Evolutionary conservation across 768 basidiomycete species (phyloP).

Genomic region (Kwoniella botswanensis): DNA sequence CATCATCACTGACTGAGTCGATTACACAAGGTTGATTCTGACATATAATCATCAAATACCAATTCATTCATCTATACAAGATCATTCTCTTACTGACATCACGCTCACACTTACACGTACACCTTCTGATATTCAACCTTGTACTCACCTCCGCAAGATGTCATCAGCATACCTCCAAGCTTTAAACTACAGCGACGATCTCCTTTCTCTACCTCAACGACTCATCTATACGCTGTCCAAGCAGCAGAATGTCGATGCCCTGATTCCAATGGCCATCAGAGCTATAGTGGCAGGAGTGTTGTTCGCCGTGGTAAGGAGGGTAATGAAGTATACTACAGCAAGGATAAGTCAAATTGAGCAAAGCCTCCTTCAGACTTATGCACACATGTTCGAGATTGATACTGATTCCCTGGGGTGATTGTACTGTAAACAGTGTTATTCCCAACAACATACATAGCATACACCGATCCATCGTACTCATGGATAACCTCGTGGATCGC

Average conservation of each 20-base stretch:
- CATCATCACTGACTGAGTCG: too few relatives aligned
- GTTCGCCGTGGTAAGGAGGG: background rate
- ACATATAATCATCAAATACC: too few relatives aligned
- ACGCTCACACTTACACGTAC: too few relatives aligned
- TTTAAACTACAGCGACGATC: conserved; percentile 7
- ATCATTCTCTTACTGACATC: too few relatives aligned
- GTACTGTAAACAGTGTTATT: conserved; percentile 29
- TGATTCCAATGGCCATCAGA: conserved; percentile 14
- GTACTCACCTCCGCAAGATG: background rate
- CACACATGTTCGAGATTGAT: background rate
- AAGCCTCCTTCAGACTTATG: background rate
- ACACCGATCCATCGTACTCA: conserved; percentile 32
- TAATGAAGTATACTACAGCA: background rate
- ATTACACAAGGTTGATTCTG: too few relatives aligned
- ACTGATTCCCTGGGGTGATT: too few relatives aligned
- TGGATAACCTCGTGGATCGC: conserved; percentile 46
- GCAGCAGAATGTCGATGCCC: background rate
- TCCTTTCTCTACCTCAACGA: background rate
- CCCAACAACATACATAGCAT: conserved; percentile 39
- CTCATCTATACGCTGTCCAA: conserved; percentile 7
- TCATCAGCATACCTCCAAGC: background rate
- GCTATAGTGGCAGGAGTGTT: background rate
- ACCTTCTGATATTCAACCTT: background rate
- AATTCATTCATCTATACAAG: too few relatives aligned
- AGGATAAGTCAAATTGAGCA: conserved; percentile 9